phyloP scores from a whole-genome alignment of 1,284 basidiomycete genomes.

The Athelia sp. region DNA sequence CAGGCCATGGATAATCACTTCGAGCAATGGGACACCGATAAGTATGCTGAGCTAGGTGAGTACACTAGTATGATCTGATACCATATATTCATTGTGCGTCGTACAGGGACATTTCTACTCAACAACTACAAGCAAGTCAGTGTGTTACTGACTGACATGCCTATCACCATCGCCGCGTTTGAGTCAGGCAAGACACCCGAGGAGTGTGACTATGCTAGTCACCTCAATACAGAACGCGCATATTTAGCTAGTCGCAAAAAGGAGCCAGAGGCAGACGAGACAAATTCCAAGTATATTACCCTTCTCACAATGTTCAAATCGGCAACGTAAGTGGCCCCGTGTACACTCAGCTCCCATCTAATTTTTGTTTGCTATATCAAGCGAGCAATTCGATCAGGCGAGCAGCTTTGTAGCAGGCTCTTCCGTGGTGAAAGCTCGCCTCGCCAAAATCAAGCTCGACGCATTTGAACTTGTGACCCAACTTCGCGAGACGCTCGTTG shows the following conservation, averaged over 20 bases:
- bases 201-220: background rate
- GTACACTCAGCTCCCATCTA: background rate
- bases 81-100: background rate
- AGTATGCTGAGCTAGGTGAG: constrained; percentile 7
- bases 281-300: background rate
- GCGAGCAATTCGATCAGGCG: background rate
- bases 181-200: background rate
- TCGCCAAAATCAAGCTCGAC: background rate
- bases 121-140: constrained; percentile 1
- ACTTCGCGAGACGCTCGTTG: background rate
- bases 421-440: background rate
- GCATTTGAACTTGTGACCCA: background rate
- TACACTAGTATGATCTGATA: background rate
- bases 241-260: background rate
- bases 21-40: constrained; percentile 12
- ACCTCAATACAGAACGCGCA: background rate
- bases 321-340: background rate
- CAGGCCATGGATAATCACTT: constrained; percentile 16
- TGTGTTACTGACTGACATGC: background rate
- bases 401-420: background rate
- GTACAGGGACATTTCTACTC: background rate
- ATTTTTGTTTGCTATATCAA: background rate
- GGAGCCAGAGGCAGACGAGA: background rate
- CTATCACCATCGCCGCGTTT: background rate
- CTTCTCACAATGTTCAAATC: background rate